Conservation (phyloP, 148 eudicot species). For the Fagopyrum esculentum region DNA sequence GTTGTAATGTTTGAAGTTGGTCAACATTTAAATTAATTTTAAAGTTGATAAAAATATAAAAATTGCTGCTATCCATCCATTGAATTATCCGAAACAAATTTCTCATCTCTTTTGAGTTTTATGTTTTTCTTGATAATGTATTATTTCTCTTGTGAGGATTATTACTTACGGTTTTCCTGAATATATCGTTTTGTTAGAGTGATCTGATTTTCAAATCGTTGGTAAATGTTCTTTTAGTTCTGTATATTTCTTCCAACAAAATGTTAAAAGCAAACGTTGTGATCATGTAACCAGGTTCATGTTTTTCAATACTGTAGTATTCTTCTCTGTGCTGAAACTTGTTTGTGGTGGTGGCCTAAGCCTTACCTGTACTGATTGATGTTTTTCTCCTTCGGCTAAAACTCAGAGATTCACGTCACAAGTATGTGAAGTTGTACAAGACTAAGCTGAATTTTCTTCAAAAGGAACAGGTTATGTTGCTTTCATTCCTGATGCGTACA, state of each 20-base stretch:
- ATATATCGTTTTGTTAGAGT: neutral
- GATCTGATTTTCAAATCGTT: neutral
- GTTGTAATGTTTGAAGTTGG: neutral
- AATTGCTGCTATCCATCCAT: neutral
- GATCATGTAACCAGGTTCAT: neutral
- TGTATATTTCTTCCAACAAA: neutral
- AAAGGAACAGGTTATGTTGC: slow-evolving; percentile 62
- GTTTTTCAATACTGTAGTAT: neutral
- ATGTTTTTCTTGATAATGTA: neutral
- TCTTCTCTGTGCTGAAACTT: slow-evolving; percentile 7
- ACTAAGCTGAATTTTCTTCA: slow-evolving; percentile 67
- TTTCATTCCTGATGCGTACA: slow-evolving; percentile 3
- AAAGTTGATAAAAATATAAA: neutral
- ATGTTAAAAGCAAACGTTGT: neutral
- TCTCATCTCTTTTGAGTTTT: neutral
- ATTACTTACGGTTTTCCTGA: neutral
- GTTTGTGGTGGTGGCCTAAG: neutral
- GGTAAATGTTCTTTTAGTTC: neutral
- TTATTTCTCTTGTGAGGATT: neutral
- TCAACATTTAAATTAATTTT: neutral
- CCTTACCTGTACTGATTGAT: neutral
- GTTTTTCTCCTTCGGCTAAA: neutral
- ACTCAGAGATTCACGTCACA: slow-evolving; percentile 59
- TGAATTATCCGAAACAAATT: neutral
- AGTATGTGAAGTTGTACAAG: slow-evolving; percentile 90